A percentile compares a stretch with the other conserved stretches of the same genome.
These are phyloP conservation scores for Zangia roseola DNA, from an alignment of 768 basidiomycete genomes.

Conservation along the genomic window DNA sequence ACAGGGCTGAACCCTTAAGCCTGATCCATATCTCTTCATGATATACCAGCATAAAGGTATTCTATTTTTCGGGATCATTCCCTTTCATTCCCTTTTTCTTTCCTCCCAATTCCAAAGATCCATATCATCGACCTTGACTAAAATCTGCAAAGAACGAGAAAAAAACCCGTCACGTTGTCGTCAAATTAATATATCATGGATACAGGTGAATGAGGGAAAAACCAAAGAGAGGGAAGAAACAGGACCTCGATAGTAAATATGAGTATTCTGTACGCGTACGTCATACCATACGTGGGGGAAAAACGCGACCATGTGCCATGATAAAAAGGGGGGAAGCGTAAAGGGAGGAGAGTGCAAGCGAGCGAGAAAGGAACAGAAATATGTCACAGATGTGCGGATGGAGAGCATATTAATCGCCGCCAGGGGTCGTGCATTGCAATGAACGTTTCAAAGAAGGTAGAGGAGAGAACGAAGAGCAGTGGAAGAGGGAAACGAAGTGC, in stretches of 20 bases:
- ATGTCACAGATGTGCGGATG: conserved; percentile 20
- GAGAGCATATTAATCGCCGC: conserved; percentile 24
- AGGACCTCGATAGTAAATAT: conserved; percentile 1
- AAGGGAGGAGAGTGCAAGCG: neutral
- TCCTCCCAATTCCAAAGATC: no score
- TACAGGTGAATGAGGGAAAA: neutral
- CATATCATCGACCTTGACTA: no score
- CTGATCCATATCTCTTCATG: no score
- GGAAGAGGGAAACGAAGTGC: neutral
- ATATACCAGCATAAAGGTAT: no score
- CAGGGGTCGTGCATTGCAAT: conserved; percentile 11
- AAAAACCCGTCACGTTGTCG: neutral
- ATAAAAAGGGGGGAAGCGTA: neutral
- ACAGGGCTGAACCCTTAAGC: no score
- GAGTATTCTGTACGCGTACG: neutral
- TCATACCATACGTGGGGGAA: conserved; percentile 1
- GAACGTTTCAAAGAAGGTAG: neutral
- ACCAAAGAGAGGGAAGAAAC: neutral
- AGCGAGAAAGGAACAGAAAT: conserved; percentile 7
- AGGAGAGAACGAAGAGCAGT: neutral
- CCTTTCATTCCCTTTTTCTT: no score
- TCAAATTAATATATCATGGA: conserved; percentile 5
- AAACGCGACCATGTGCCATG: neutral
- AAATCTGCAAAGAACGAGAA: neutral
- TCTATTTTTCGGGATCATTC: no score